These are phyloP conservation scores for Secale cereale DNA, from an alignment of 176 grass and related monocot genomes.

Conservation along the genomic window DNA sequence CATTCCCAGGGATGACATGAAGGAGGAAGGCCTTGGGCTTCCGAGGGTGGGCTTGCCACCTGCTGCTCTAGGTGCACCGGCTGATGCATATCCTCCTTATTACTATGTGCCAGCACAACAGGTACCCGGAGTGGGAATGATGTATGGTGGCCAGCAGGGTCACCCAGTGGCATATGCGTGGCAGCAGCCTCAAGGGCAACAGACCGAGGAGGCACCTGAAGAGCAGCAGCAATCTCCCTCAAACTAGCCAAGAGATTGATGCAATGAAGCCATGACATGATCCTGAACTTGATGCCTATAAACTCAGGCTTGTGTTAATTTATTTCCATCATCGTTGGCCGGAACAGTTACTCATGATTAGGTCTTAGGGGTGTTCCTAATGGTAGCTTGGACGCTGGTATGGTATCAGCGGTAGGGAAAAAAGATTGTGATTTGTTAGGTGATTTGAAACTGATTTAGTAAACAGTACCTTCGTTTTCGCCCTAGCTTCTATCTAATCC, in stretches of 20 bases:
- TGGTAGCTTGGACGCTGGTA: constrained; percentile 27
- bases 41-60: constrained; percentile 51
- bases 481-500: constrained; percentile 7
- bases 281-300: constrained; percentile 18
- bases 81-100: constrained; percentile 49
- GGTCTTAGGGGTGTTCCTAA: constrained; percentile 23
- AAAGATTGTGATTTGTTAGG: constrained; percentile 37
- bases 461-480: constrained; percentile 1
- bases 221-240: constrained; percentile 31
- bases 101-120: constrained; percentile 40
- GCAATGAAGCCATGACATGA: constrained; percentile 14
- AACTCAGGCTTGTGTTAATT: constrained; percentile 26
- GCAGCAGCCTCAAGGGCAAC: constrained; percentile 54
- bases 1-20: constrained; percentile 62
- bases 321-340: constrained; percentile 25
- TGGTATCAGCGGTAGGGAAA: constrained; percentile 18
- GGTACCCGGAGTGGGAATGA: constrained; percentile 32
- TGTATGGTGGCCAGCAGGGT: constrained; percentile 46
- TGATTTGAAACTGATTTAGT: constrained; percentile 33
- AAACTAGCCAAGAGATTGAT: constrained; percentile 30
- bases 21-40: constrained; percentile 52
- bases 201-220: constrained; percentile 26
- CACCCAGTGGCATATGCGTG: constrained; percentile 44
- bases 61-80: constrained; percentile 21
- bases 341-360: constrained; percentile 29